Evolutionary conservation across 2,329 filamentous ascomycete genomes (phyloP).

Genomic region (Penicillium sp.): DNA sequence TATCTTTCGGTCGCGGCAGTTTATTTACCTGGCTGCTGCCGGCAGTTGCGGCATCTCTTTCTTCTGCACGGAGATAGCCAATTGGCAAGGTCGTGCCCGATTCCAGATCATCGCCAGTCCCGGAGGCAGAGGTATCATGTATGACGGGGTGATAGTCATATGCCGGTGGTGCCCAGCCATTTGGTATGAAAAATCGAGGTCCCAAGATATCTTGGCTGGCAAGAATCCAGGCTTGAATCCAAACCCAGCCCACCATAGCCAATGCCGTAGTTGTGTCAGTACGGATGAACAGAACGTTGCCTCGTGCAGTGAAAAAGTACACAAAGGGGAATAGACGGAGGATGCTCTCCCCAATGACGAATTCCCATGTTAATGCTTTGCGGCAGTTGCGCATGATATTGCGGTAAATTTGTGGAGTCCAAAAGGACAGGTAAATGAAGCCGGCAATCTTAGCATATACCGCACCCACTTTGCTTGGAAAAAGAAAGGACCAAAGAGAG

Average conservation of each 20-base stretch:
- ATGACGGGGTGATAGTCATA: conserved; percentile 96
- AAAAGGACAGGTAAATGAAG: conserved; percentile 80
- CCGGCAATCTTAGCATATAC: conserved; percentile 60
- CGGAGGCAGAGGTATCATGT: conserved; percentile 41
- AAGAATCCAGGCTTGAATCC: conserved; percentile 78
- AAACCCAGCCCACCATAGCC: conserved; percentile 71
- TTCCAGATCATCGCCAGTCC: conserved; percentile 69
- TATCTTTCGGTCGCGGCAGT: conserved; percentile 33
- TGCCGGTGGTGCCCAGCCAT: conserved; percentile 58
- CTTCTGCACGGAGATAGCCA: conserved; percentile 57
- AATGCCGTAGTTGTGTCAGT: conserved; percentile 64
- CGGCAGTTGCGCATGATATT: conserved; percentile 90
- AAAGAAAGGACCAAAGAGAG: conserved; percentile 56
- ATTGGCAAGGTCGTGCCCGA: conserved; percentile 72
- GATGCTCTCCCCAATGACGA: conserved; percentile 76
- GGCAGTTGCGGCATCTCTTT: conserved; percentile 32
- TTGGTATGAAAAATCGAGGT: conserved; percentile 77
- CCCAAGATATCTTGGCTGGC: conserved; percentile 79
- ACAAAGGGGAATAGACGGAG: conserved; percentile 74
- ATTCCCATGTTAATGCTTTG: conserved; percentile 85
- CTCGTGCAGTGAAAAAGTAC: conserved; percentile 75
- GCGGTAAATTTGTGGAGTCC: conserved; percentile 86
- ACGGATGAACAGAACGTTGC: conserved; percentile 77
- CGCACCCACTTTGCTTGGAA: conserved; percentile 50
- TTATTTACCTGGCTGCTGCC: conserved; percentile 28